Base-by-base conservation (phyloP, 2,329 filamentous ascomycete species). In the Fusarium fujikuroi region DNA sequence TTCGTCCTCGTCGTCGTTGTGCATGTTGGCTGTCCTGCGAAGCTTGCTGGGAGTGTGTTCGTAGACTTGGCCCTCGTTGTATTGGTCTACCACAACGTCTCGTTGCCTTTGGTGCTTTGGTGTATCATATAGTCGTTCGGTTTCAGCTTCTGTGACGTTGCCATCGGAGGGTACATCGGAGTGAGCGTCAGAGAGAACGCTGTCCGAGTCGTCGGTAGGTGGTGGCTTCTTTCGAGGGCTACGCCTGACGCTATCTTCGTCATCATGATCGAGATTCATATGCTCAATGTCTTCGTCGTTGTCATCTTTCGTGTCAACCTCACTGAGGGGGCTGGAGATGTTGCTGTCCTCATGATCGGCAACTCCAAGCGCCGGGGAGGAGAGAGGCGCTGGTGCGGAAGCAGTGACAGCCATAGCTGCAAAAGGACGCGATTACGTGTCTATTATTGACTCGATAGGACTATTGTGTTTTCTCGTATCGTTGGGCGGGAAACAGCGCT, bases 71-170 rank as follows among this genome's bases (percentile, higher is more conserved):
- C 84, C 87, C 66, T 87, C 85, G 62, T 87, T 86, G 79, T 87
- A 89, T 72, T 85, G 85, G 75, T 85, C 86, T 60, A 92, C 81
- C 47, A 91, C 85, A 15, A 92, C 88, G 76, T 92, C 88, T 76
- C 88, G 87, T 76, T 89, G 87, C 74, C 90, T 87, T 78, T 87
- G 83, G 78, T 87, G 93, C 71, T 90, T 90, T 23, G 95, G 95
- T n/a, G 94, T 97, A 79, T 93, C 91, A 79, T 96, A 96, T 68
- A 99, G 88, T 66, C 96, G 92, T 83, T 98, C 95, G 4, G 95
- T 98, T 83, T 98, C 95, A 39, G 95, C 95, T 83, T 98, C 95
- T 7, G 95, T 92, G 80, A 90, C 89, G 78, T 90, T 89, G 75
- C 84, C 86, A 32, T 83, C 82, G 7, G 81, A 83, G 67, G 80